These are phyloP conservation scores for Xylaria sp. DNA, from an alignment of 2,329 filamentous ascomycete genomes.

Conservation along the genomic window DNA sequence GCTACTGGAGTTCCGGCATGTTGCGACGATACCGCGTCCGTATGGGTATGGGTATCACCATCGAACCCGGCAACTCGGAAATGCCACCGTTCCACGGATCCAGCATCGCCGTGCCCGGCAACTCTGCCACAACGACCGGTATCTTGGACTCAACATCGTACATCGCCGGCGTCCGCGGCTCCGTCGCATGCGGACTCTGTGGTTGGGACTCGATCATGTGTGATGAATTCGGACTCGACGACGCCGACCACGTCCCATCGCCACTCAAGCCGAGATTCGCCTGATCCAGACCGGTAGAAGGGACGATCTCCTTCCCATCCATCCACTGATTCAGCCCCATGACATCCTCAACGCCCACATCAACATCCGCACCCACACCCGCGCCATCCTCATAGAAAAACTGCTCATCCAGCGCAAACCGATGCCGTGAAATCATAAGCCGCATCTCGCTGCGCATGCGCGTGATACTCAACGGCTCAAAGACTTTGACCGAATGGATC, in stretches of 20 bases:
- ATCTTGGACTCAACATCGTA: slow-evolving; percentile 9
- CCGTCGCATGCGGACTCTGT: slow-evolving; percentile 6
- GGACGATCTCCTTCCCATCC: slow-evolving; percentile 6
- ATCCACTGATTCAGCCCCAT: slow-evolving; percentile 14
- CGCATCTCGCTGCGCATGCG: slow-evolving; percentile 20
- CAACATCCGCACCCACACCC: not conserved
- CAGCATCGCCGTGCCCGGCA: slow-evolving; percentile 14
- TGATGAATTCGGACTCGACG: not conserved
- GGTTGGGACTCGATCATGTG: slow-evolving; percentile 9
- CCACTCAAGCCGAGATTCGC: too few relatives aligned
- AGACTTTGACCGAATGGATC: slow-evolving; percentile 19
- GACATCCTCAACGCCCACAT: slow-evolving; percentile 13
- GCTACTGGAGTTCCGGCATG: slow-evolving; percentile 11
- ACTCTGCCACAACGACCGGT: slow-evolving; percentile 4
- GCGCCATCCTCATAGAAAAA: slow-evolving; percentile 11
- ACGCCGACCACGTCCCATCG: slow-evolving; percentile 9
- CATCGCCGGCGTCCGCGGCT: slow-evolving; percentile 12
- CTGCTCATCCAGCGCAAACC: slow-evolving; percentile 19
- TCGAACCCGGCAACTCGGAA: slow-evolving; percentile 15
- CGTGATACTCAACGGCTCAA: slow-evolving; percentile 18
- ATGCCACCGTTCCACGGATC: slow-evolving; percentile 19
- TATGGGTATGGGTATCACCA: not conserved
- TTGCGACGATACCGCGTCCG: slow-evolving; percentile 1
- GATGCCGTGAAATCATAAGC: slow-evolving; percentile 15
- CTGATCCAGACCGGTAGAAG: not conserved